phyloP scores from a whole-genome alignment of 169 alveolate species.

The Cryptosporidium ubiquitum region DNA sequence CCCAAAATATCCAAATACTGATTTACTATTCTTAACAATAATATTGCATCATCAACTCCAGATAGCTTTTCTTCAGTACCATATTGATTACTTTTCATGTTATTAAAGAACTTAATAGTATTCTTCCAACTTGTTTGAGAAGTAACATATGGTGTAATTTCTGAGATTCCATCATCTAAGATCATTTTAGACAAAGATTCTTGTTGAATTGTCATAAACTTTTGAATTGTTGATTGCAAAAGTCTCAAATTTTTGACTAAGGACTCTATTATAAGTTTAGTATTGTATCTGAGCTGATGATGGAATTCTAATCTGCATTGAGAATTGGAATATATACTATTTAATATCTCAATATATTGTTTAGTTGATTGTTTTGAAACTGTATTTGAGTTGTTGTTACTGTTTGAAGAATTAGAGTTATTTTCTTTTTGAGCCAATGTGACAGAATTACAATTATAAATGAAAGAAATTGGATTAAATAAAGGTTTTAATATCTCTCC shows the following conservation, averaged over 20 bases:
- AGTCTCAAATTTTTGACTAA: neutral
- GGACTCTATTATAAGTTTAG: neutral
- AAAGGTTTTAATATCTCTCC: constrained; percentile 21
- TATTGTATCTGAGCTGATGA: neutral
- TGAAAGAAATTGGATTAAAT: constrained; percentile 56
- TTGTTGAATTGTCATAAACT: neutral
- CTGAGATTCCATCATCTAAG: neutral
- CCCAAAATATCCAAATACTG: constrained; percentile 65
- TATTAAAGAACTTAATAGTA: constrained; percentile 10
- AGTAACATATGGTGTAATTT: neutral
- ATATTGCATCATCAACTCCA: constrained; percentile 56
- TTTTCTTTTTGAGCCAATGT: constrained; percentile 16
- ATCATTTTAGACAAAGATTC: neutral
- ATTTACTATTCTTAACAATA: constrained; percentile 40
- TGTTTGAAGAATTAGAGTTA: neutral
- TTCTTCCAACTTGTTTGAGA: constrained; percentile 14
- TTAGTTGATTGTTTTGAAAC: constrained; percentile 52
- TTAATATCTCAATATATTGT: constrained; percentile 31
- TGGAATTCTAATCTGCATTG: constrained; percentile 30
- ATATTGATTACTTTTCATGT: neutral
- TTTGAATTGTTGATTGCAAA: neutral
- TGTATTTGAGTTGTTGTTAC: neutral
- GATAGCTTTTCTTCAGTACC: neutral
- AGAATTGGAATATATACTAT: neutral
- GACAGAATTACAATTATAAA: constrained; percentile 20